phyloP scores from a whole-genome alignment of 108 stramenopile species.

The Cyclotella atomus region DNA sequence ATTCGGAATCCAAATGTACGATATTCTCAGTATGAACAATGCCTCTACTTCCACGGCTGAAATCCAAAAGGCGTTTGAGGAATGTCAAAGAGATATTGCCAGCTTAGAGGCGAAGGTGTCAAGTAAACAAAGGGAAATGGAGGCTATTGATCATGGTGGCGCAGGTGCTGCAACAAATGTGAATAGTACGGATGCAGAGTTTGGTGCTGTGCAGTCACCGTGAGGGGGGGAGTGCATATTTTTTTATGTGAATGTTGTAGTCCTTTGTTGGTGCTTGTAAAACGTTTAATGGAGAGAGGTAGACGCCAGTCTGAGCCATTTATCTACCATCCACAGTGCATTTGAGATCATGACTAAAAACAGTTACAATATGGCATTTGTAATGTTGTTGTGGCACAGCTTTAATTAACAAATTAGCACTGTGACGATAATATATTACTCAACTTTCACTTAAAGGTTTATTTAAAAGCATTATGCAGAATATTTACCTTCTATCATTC shows the following conservation, averaged over 20 bases:
- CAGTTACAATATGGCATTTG: no score
- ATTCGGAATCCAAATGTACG: constrained; percentile 85
- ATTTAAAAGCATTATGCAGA: no score
- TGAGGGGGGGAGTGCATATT: background rate
- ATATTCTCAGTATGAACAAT: constrained; percentile 58
- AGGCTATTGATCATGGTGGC: constrained; percentile 29
- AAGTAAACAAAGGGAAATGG: constrained; percentile 40
- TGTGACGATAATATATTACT: no score
- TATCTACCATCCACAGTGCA: no score
- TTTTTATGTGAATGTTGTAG: no score
- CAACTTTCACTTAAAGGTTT: no score
- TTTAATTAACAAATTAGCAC: no score
- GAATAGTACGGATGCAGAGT: constrained; percentile 17
- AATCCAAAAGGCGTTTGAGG: constrained; percentile 46
- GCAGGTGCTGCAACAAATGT: constrained; percentile 3
- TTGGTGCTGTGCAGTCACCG: constrained; percentile 13
- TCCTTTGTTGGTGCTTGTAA: background rate
- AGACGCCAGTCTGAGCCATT: no score
- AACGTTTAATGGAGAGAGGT: constrained; percentile 4
- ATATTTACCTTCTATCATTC: no score
- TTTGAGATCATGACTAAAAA: no score
- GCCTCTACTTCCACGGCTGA: constrained; percentile 24
- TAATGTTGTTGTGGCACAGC: no score
- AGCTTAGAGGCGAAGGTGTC: constrained; percentile 34
- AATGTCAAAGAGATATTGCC: constrained; percentile 33